These are phyloP conservation scores for Skeletonema menzelii DNA, from an alignment of 108 stramenopile genomes.

Conservation along the genomic window DNA sequence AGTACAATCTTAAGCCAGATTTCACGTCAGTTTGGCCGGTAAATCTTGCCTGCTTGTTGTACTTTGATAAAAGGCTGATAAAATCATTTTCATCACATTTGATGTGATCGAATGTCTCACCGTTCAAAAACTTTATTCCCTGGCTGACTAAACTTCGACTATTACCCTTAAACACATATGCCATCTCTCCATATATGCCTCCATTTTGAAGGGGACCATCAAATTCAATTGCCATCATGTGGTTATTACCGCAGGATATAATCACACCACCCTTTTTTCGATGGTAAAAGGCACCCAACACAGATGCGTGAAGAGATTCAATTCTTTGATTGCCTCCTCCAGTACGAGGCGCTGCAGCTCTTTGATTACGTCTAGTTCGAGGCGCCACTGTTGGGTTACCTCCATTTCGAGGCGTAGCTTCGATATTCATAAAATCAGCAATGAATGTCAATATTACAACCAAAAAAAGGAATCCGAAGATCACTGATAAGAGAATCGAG, in stretches of 20 bases:
- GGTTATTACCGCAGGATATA: conserved; percentile 7
- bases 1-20: conserved; percentile 8
- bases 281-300: neutral
- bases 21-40: neutral
- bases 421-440: neutral
- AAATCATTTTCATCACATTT: neutral
- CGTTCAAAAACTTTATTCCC: conserved; percentile 8
- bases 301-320: conserved; percentile 1
- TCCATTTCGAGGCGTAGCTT: no score
- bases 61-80: neutral
- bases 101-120: conserved; percentile 6
- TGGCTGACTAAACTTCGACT: no score
- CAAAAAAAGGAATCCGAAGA: neutral
- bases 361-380: no score
- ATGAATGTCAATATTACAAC: neutral
- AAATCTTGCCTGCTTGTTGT: neutral
- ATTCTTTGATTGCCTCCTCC: neutral
- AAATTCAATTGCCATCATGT: conserved; percentile 12
- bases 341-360: no score
- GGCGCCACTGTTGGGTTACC: no score
- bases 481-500: neutral
- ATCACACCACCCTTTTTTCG: conserved; percentile 8
- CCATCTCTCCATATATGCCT: conserved; percentile 11
- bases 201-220: conserved; percentile 3
- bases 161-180: neutral